Evolutionary conservation across 2,329 filamentous ascomycete genomes (phyloP).

Genomic region (Alternaria hordeiaustralica): DNA sequence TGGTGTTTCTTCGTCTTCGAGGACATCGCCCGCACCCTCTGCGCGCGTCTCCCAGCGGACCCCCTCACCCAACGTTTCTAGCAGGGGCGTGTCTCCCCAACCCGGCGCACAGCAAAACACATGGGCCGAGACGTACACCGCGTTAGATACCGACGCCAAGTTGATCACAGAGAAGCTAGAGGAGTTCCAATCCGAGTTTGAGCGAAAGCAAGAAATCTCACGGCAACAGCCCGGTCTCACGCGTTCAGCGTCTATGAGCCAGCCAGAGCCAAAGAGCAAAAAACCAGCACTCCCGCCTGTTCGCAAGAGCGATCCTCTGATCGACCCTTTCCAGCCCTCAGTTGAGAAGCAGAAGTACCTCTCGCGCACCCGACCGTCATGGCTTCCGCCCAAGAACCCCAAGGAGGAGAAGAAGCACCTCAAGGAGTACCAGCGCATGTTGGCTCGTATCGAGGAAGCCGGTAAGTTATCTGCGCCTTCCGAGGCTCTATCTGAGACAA

Average conservation of each 20-base stretch:
- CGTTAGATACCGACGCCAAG: conserved; percentile 75
- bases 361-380: conserved; percentile 77
- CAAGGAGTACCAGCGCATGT: conserved; percentile 84
- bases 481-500: background rate
- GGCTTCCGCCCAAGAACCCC: conserved; percentile 86
- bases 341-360: conserved; percentile 87
- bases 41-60: conserved; percentile 22
- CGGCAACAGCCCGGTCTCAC: conserved; percentile 54
- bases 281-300: conserved; percentile 65
- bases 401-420: conserved; percentile 90
- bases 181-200: conserved; percentile 72
- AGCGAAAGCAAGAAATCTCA: conserved; percentile 59
- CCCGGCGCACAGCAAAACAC: conserved; percentile 66
- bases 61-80: conserved; percentile 27
- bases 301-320: conserved; percentile 78
- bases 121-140: conserved; percentile 74
- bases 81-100: conserved; percentile 30
- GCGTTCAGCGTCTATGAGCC: conserved; percentile 39
- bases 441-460: conserved; percentile 67
- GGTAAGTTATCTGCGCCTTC: conserved; percentile 47
- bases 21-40: conserved; percentile 35
- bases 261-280: conserved; percentile 56
- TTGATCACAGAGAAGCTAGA: conserved; percentile 81
- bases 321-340: conserved; percentile 81
- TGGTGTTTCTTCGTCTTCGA: conserved; percentile 28